Evolutionary conservation across 1,139 yeast genomes (phyloP).

Genomic region (Geotrichum carabidarum): DNA sequence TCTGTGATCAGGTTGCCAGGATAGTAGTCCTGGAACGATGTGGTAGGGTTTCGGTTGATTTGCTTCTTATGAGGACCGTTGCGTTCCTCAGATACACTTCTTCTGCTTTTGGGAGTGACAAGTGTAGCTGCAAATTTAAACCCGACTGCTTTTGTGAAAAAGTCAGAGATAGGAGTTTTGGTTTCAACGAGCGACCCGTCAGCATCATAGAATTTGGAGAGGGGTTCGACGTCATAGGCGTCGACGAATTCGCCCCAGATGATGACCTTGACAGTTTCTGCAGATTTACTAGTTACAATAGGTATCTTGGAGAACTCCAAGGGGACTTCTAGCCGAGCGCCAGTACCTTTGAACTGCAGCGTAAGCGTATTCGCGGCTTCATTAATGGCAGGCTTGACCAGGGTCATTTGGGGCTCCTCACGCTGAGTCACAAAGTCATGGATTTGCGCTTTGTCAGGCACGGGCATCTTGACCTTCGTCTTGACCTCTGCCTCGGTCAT

Average conservation of each 20-base stretch:
- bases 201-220: neutral
- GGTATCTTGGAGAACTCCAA: slow-evolving; percentile 25
- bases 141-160: slow-evolving; percentile 13
- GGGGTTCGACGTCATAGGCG: slow-evolving; percentile 25
- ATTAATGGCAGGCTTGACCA: slow-evolving; percentile 33
- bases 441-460: slow-evolving; percentile 2
- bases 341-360: slow-evolving; percentile 31
- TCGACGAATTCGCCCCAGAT: slow-evolving; percentile 32
- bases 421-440: slow-evolving; percentile 39
- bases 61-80: slow-evolving; percentile 24
- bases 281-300: neutral
- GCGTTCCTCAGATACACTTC: slow-evolving; percentile 29
- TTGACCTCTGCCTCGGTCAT: neutral
- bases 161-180: slow-evolving; percentile 16
- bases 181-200: neutral
- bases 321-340: slow-evolving; percentile 22
- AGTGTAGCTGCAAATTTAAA: slow-evolving; percentile 31
- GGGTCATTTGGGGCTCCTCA: slow-evolving; percentile 35
- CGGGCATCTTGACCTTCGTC: slow-evolving; percentile 16
- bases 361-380: slow-evolving; percentile 29
- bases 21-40: slow-evolving; percentile 44
- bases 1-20: slow-evolving; percentile 42
- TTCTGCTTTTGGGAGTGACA: slow-evolving; percentile 36
- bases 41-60: slow-evolving; percentile 19
- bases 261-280: slow-evolving; percentile 22